Evolutionary conservation across 1,284 basidiomycete species (phyloP).

Genomic region (Moesziomyces parantarcticus): DNA sequence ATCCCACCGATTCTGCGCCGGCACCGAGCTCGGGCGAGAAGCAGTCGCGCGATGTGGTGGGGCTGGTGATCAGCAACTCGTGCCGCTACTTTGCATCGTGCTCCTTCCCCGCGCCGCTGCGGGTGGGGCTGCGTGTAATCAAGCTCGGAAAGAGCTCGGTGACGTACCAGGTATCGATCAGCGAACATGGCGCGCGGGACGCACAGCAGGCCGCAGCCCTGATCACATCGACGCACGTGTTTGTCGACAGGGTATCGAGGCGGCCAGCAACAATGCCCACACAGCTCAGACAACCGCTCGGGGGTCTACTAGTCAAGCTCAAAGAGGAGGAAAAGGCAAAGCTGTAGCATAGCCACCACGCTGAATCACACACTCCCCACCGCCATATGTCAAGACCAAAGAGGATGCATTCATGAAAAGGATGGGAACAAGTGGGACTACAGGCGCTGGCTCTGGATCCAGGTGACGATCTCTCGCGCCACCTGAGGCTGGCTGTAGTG

Average conservation of each 20-base stretch:
- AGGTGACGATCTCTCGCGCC: slow-evolving; percentile 30
- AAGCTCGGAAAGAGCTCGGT: slow-evolving; percentile 46
- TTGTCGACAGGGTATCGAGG: slow-evolving; percentile 40
- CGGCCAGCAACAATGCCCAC: slow-evolving; percentile 39
- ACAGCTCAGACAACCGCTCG: slow-evolving; percentile 6
- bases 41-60: slow-evolving; percentile 26
- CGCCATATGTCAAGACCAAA: background rate
- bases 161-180: slow-evolving; percentile 46
- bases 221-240: slow-evolving; percentile 51
- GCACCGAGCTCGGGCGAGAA: slow-evolving; percentile 2
- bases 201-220: slow-evolving; percentile 21
- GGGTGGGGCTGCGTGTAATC: slow-evolving; percentile 30
- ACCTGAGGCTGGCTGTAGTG: slow-evolving; percentile 35
- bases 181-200: slow-evolving; percentile 6
- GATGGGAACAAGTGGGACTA: background rate
- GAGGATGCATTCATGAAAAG: background rate
- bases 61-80: slow-evolving; percentile 47
- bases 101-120: slow-evolving; percentile 41
- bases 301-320: slow-evolving; percentile 6
- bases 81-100: slow-evolving; percentile 50
- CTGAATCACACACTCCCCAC: background rate
- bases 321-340: slow-evolving; percentile 8
- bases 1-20: slow-evolving; percentile 2
- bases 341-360: slow-evolving; percentile 8
- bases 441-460: slow-evolving; percentile 32